These are phyloP conservation scores for Litchi chinensis DNA, from an alignment of 345 rosid species.

Conservation along the genomic window DNA sequence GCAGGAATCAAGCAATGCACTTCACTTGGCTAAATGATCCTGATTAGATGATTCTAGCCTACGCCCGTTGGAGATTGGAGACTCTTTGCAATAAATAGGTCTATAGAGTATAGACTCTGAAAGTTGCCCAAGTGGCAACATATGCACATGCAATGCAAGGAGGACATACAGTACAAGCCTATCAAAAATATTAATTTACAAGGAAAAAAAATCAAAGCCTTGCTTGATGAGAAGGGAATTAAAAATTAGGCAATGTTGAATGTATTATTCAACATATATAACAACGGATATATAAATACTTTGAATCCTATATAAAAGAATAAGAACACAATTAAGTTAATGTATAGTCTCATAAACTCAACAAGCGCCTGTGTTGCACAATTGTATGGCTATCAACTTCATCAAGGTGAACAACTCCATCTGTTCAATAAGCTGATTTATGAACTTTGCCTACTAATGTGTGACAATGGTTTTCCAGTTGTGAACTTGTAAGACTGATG, in stretches of 20 bases:
- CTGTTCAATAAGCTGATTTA: background rate
- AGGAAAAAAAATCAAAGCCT: background rate
- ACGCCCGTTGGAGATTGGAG: too few relatives aligned
- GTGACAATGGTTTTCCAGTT: background rate
- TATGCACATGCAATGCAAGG: background rate
- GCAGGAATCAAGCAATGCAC: too few relatives aligned
- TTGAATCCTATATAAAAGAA: background rate
- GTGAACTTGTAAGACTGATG: background rate
- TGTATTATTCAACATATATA: background rate
- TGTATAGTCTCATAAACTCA: background rate
- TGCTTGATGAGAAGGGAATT: background rate
- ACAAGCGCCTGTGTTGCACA: background rate
- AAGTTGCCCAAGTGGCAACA: too few relatives aligned
- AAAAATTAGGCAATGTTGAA: background rate
- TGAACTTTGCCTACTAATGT: background rate
- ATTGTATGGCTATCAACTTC: background rate
- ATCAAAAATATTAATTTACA: background rate
- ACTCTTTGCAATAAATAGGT: too few relatives aligned
- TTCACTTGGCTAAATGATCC: too few relatives aligned
- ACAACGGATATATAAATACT: background rate
- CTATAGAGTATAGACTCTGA: too few relatives aligned
- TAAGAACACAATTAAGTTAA: background rate
- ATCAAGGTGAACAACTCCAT: background rate
- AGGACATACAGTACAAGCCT: background rate
- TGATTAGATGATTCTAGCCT: too few relatives aligned